Percentiles rank a stretch among this genome's conserved stretches.
Conservation (phyloP, 129 eudicot genomes). For the Tagetes patula region DNA sequence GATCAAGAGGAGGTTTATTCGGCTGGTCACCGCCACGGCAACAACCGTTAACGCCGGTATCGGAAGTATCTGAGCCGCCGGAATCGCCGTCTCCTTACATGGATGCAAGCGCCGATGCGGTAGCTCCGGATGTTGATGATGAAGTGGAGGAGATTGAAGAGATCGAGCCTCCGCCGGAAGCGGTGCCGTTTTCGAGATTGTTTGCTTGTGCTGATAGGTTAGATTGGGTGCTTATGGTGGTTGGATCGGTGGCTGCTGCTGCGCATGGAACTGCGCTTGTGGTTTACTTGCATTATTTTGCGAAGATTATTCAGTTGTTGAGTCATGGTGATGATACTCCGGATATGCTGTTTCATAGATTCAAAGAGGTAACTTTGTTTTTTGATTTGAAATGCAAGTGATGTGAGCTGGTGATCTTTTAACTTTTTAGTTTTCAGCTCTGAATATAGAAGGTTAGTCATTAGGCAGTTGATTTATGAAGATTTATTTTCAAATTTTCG, state of each 20-base stretch:
- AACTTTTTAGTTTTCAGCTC: not conserved
- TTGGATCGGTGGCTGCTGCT: constrained; percentile 95
- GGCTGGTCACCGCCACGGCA: constrained; percentile 99
- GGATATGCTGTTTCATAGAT: constrained; percentile 53
- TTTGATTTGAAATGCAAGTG: not conserved
- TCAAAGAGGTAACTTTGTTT: constrained; percentile 61
- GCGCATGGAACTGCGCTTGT: constrained; percentile 99
- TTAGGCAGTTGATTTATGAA: not conserved
- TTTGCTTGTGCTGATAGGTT: constrained; percentile 90
- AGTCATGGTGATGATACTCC: constrained; percentile 22
- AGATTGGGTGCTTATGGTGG: constrained; percentile 87
- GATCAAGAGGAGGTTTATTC: constrained; percentile 82
- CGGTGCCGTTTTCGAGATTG: constrained; percentile 84
- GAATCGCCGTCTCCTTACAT: constrained; percentile 95
- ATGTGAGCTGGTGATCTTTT: not conserved
- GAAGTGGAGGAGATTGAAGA: constrained; percentile 79
- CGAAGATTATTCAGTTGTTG: constrained; percentile 70
- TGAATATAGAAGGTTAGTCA: not conserved
- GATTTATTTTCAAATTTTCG: not conserved
- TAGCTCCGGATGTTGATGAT: constrained; percentile 69
- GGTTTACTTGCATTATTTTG: constrained; percentile 92
- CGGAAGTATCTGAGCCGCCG: constrained; percentile 99
- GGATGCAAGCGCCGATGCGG: constrained; percentile 62
- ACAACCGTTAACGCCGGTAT: constrained; percentile 95
- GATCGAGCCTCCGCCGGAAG: constrained; percentile 98